Conservation (phyloP, 768 basidiomycete genomes). For the Serpula lacrymans region DNA sequence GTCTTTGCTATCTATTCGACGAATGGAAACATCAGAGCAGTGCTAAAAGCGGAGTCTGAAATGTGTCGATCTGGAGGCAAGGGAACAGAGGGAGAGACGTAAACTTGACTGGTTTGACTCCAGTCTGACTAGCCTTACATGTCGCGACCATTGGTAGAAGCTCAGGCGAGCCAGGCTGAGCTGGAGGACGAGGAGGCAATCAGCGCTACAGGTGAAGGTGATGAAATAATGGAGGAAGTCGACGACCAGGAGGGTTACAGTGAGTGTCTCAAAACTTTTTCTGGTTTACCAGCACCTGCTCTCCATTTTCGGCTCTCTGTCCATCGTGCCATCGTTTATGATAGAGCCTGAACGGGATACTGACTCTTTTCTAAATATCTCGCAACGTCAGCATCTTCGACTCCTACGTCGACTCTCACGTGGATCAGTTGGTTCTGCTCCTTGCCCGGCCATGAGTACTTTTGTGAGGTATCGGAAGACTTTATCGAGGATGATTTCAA, state of each 20-base stretch:
- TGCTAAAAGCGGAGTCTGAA: slow-evolving; percentile 27
- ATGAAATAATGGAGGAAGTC: slow-evolving; percentile 75
- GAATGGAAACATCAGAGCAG: not conserved
- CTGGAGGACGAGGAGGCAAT: slow-evolving; percentile 62
- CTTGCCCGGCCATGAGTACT: slow-evolving; percentile 94
- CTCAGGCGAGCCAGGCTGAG: slow-evolving; percentile 47
- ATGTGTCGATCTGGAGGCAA: slow-evolving; percentile 17
- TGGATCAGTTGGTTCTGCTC: slow-evolving; percentile 98
- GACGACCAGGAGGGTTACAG: slow-evolving; percentile 75
- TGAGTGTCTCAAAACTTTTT: slow-evolving; percentile 42
- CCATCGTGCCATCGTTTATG: slow-evolving; percentile 14
- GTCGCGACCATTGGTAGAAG: slow-evolving; percentile 37
- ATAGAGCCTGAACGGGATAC: slow-evolving; percentile 1
- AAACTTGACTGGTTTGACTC: slow-evolving; percentile 18
- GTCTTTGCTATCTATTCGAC: no score
- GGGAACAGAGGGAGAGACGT: slow-evolving; percentile 7
- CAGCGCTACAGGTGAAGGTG: slow-evolving; percentile 58
- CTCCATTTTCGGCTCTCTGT: not conserved
- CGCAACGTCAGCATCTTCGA: slow-evolving; percentile 70
- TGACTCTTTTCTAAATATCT: not conserved
- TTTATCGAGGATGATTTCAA: slow-evolving; percentile 99
- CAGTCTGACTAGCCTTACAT: slow-evolving; percentile 26
- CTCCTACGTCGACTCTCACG: slow-evolving; percentile 86
- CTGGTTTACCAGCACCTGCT: slow-evolving; percentile 1
- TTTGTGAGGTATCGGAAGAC: slow-evolving; percentile 96